Conservation (phyloP, 768 basidiomycete genomes). For the Polyporus arcularius region DNA sequence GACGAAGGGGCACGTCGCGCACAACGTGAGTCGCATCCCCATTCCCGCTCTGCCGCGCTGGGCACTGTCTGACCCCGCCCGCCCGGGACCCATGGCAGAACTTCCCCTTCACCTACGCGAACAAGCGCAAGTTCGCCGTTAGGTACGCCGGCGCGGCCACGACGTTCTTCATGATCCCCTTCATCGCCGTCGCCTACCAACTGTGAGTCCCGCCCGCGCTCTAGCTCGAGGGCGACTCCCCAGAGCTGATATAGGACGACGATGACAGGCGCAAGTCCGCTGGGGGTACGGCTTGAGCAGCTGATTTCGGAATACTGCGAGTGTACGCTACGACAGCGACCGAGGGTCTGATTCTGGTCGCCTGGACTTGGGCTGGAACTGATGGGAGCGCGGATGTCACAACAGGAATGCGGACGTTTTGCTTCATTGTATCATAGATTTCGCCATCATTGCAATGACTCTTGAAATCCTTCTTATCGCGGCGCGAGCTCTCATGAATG, state of each 20-base stretch:
- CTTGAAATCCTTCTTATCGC: no score
- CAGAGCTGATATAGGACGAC: conserved; percentile 16
- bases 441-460: no score
- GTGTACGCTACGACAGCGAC: conserved; percentile 17
- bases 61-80: not conserved
- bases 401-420: not conserved
- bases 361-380: not conserved
- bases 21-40: conserved; percentile 4
- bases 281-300: conserved; percentile 19
- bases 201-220: conserved; percentile 47
- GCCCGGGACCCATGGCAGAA: conserved; percentile 19
- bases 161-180: conserved; percentile 65
- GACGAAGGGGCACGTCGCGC: conserved; percentile 10
- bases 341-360: conserved; percentile 11
- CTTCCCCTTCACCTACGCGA: conserved; percentile 33
- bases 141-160: conserved; percentile 47
- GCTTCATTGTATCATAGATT: no score
- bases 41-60: not conserved
- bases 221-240: not conserved
- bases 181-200: conserved; percentile 58
- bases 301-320: conserved; percentile 18
- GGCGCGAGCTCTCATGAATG: no score
- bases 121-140: conserved; percentile 33
- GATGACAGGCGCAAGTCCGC: conserved; percentile 21
- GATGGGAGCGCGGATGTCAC: not conserved